A percentile compares a stretch with the other conserved stretches of the same genome.
Evolutionary conservation across 2,329 filamentous ascomycete genomes (phyloP).

Genomic region (Dactylonectria macrodidyma): DNA sequence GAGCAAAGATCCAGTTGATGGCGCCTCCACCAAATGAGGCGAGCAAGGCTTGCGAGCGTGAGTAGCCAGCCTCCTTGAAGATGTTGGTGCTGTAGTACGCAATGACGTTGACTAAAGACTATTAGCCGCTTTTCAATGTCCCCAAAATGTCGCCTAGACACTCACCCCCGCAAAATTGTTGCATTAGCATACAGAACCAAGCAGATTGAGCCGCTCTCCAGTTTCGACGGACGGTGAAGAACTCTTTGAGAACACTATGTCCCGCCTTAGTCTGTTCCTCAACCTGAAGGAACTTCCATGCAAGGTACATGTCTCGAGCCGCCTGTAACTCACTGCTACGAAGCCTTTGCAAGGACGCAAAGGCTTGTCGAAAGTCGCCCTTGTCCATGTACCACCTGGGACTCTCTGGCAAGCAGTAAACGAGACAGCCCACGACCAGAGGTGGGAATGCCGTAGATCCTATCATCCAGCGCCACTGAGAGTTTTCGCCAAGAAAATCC

Average conservation of each 20-base stretch:
- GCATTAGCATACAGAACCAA: slow-evolving; percentile 55
- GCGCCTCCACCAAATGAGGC: slow-evolving; percentile 56
- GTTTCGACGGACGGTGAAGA: slow-evolving; percentile 50
- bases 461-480: slow-evolving; percentile 72
- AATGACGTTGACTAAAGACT: slow-evolving; percentile 54
- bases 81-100: slow-evolving; percentile 52
- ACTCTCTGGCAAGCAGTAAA: slow-evolving; percentile 75
- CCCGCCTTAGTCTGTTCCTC: slow-evolving; percentile 47
- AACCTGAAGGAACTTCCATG: slow-evolving; percentile 55
- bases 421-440: slow-evolving; percentile 69
- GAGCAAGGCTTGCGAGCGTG: slow-evolving; percentile 48
- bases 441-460: slow-evolving; percentile 69
- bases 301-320: slow-evolving; percentile 65
- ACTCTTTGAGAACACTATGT: slow-evolving; percentile 44
- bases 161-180: slow-evolving; percentile 60
- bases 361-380: slow-evolving; percentile 60
- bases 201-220: slow-evolving; percentile 51
- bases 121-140: slow-evolving; percentile 56
- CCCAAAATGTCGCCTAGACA: slow-evolving; percentile 45
- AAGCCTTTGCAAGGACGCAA: slow-evolving; percentile 60
- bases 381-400: slow-evolving; percentile 65
- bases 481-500: slow-evolving; percentile 58
- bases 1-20: slow-evolving; percentile 65
- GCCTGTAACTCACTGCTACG: slow-evolving; percentile 64
- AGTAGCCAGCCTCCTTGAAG: slow-evolving; percentile 48